Percentiles rank a stretch among this genome's conserved stretches.
Evolutionary conservation across 306 rosid genomes (phyloP).

Genomic region (Rubus idaeus): DNA sequence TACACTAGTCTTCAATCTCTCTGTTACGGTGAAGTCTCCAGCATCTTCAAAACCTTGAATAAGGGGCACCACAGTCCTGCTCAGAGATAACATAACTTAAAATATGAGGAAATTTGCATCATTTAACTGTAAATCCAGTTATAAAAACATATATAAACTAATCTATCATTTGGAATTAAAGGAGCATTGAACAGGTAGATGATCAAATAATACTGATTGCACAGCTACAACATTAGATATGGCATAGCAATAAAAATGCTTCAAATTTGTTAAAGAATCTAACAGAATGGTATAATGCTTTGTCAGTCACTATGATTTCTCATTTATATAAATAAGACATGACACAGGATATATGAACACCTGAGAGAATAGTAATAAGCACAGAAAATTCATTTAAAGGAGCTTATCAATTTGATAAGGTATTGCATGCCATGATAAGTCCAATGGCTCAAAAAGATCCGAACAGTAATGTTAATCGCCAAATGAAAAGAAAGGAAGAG

Average conservation of each 20-base stretch:
- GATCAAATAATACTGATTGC: background rate
- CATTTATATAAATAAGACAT: background rate
- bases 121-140: conserved; percentile 18
- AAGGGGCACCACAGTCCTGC: conserved; percentile 99
- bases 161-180: background rate
- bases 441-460: conserved; percentile 11
- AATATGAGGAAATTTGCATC: conserved; percentile 43
- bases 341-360: background rate
- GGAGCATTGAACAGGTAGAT: background rate
- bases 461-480: conserved; percentile 10
- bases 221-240: background rate
- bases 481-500: conserved; percentile 1
- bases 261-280: background rate
- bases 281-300: background rate
- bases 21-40: conserved; percentile 83
- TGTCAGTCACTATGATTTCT: background rate
- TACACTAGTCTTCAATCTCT: conserved; percentile 92
- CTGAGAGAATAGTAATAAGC: background rate
- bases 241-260: background rate
- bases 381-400: background rate
- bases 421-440: conserved; percentile 13
- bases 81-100: conserved; percentile 47
- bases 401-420: background rate
- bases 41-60: conserved; percentile 99
- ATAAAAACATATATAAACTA: conserved; percentile 22